A percentile compares a stretch with the other conserved stretches of the same genome.
Evolutionary conservation across 176 grass and related monocot genomes (phyloP).

Genomic region (Poa pratensis): DNA sequence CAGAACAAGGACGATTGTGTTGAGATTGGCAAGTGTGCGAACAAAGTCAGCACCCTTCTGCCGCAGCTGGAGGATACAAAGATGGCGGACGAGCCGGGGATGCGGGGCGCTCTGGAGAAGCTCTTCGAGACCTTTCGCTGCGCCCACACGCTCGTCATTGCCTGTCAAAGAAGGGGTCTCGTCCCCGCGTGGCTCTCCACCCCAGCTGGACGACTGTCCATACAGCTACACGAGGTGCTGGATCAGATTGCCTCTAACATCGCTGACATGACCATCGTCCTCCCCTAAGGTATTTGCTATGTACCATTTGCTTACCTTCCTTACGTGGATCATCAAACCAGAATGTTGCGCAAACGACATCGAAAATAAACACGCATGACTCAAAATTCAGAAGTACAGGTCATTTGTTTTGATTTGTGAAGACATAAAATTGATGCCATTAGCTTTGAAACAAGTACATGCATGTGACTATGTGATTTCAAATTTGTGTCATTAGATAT

Average conservation of each 20-base stretch:
- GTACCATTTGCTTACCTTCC: not conserved
- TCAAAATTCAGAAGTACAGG: no score
- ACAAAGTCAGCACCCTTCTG: not conserved
- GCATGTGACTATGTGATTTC: not conserved
- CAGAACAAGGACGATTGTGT: not conserved
- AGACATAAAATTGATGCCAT: no score
- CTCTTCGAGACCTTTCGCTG: not conserved
- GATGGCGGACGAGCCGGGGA: not conserved
- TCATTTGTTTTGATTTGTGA: not conserved
- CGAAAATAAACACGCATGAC: no score
- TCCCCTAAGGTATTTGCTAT: not conserved
- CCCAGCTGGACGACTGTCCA: not conserved
- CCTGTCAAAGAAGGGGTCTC: not conserved
- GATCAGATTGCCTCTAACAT: not conserved
- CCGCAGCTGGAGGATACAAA: not conserved
- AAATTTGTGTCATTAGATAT: not conserved
- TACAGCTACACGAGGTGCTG: not conserved
- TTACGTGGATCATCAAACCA: not conserved
- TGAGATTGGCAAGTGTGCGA: not conserved
- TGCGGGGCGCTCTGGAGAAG: not conserved
- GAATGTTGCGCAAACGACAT: no score
- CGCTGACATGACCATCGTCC: not conserved
- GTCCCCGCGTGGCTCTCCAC: not conserved
- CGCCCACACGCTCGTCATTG: not conserved
- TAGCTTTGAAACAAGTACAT: no score